Evolutionary conservation across 1,284 basidiomycete genomes (phyloP).

Genomic region (Tylopilus sp.): DNA sequence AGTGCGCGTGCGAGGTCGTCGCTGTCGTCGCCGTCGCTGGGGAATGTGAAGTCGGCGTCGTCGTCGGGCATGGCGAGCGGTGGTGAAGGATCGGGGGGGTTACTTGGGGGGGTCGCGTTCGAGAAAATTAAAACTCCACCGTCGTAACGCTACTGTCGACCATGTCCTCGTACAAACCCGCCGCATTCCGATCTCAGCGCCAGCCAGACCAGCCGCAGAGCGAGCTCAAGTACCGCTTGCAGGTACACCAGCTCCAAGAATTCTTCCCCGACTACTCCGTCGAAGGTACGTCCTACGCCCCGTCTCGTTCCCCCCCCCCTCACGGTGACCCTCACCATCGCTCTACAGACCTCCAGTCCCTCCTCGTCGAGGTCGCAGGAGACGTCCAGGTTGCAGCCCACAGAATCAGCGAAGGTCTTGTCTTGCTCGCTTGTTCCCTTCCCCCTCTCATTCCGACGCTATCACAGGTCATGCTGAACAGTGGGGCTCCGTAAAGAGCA

Average conservation of each 20-base stretch:
- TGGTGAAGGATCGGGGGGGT: conserved; percentile 24
- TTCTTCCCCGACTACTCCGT: conserved; percentile 74
- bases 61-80: no score
- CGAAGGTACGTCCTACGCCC: conserved; percentile 53
- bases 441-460: conserved; percentile 7
- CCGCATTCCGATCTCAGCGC: conserved; percentile 41
- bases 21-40: conserved; percentile 28
- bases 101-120: conserved; percentile 18
- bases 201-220: conserved; percentile 25
- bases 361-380: conserved; percentile 70
- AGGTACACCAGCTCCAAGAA: conserved; percentile 68
- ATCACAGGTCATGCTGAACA: conserved; percentile 69
- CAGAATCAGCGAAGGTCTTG: conserved; percentile 76
- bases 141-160: not conserved
- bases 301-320: conserved; percentile 11
- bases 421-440: conserved; percentile 15
- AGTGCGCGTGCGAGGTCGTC: conserved; percentile 63
- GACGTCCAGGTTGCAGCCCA: conserved; percentile 72
- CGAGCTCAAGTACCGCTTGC: conserved; percentile 45
- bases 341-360: conserved; percentile 65
- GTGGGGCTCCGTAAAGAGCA: conserved; percentile 83
- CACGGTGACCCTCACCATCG: not conserved
- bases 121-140: conserved; percentile 33
- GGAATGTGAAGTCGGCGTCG: conserved; percentile 14
- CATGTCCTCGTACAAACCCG: conserved; percentile 54